phyloP scores from a whole-genome alignment of 345 rosid genomes.

The Laguncularia racemosa region DNA sequence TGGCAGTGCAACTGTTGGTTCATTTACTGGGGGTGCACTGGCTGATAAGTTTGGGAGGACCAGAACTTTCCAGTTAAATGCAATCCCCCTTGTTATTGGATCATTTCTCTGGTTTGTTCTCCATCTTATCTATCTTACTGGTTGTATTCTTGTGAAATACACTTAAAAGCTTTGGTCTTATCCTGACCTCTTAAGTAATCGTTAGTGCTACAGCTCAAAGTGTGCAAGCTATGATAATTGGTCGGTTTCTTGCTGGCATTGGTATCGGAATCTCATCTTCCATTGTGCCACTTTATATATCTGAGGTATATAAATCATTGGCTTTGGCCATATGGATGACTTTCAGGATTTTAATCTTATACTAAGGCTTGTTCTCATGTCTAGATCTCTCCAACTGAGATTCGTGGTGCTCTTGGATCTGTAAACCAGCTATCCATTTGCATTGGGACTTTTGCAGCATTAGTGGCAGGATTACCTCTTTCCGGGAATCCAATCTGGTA shows the following conservation, averaged over 20 bases:
- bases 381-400: constrained; percentile 98
- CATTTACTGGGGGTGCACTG: constrained; percentile 90
- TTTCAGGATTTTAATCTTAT: neutral
- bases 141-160: neutral
- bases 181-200: constrained; percentile 9
- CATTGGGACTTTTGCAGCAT: constrained; percentile 87
- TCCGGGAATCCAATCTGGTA: constrained; percentile 88
- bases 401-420: constrained; percentile 95
- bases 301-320: constrained; percentile 51
- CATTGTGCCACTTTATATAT: constrained; percentile 93
- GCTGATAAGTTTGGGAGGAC: constrained; percentile 98
- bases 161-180: constrained; percentile 6
- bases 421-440: constrained; percentile 96
- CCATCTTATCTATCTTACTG: neutral
- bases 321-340: neutral
- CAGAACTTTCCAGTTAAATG: constrained; percentile 85
- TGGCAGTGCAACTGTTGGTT: constrained; percentile 94
- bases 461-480: constrained; percentile 95
- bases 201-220: constrained; percentile 82
- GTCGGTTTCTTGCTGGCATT: constrained; percentile 91
- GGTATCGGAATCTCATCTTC: constrained; percentile 98
- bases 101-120: constrained; percentile 63
- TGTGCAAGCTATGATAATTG: constrained; percentile 89
- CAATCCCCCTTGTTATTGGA: constrained; percentile 84
- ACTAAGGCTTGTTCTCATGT: constrained; percentile 18